Conservation (phyloP, 495 filamentous ascomycete genomes). For the Letharia lupina region DNA sequence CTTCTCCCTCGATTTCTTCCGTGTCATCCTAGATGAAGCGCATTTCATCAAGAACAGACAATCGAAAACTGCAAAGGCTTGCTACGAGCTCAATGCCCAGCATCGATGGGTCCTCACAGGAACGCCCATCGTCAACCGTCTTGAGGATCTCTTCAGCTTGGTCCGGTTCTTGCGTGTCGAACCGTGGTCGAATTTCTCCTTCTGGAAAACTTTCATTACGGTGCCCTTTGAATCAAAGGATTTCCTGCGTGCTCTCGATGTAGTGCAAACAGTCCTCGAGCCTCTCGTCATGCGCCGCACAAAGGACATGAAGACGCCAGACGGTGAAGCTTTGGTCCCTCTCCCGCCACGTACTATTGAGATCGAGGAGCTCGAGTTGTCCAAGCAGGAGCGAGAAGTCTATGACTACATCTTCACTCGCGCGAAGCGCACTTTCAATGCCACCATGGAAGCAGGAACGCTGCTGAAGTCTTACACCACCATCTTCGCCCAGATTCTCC, state of each 20-base stretch:
- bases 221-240: conserved; percentile 93
- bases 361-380: conserved; percentile 79
- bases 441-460: conserved; percentile 83
- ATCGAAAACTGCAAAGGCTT: conserved; percentile 84
- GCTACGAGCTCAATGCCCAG: conserved; percentile 73
- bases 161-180: conserved; percentile 88
- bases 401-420: conserved; percentile 81
- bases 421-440: conserved; percentile 73
- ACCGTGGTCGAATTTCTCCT: conserved; percentile 96
- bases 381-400: conserved; percentile 74
- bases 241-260: conserved; percentile 85
- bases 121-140: conserved; percentile 91
- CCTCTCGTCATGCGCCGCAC: conserved; percentile 91
- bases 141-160: conserved; percentile 94
- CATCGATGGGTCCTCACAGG: conserved; percentile 94
- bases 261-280: conserved; percentile 93
- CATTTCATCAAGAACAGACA: conserved; percentile 89
- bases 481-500: conserved; percentile 93
- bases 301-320: conserved; percentile 95
- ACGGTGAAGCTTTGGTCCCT: conserved; percentile 76
- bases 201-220: conserved; percentile 98
- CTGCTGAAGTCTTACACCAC: conserved; percentile 89
- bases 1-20: conserved; percentile 87
- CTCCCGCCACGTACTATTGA: conserved; percentile 73
- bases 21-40: conserved; percentile 90